Base-by-base conservation (phyloP, 176 grass and related monocot genomes). In the Zoysia pacifica region DNA sequence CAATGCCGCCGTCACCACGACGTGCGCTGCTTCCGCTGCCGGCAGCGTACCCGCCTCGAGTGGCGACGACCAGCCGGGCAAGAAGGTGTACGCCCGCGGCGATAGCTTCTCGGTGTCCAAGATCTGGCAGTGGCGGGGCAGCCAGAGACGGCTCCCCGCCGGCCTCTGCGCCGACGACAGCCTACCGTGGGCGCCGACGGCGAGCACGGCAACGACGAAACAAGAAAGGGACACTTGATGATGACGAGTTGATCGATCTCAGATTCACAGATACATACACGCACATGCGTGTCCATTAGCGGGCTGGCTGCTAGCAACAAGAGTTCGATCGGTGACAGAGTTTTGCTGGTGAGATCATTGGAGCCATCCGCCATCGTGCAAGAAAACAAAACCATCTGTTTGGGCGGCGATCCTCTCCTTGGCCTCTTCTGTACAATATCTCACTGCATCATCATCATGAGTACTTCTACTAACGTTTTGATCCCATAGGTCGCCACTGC, bases 71-170 rank as follows among this genome's bases (percentile, higher is more conserved):
- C 71, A 83, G 50, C 85, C 83, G 13, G 78, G 90, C 19, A 97
- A 90, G 65, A 91, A 83, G 78, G 63, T 91, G 42, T 88, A 84
- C 60, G 84, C 84, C 18, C 91, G 88, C 84, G 87, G 92, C 44
- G 94, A 97, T 76, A 97, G 94, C 89, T 94, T 97, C 80, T 97
- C 94, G 5, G 83, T 97, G 62, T 94, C 94, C 49, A 97, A 97
- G 89, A 94, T 97, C 73, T 97, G 94, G 94, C 94, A 97, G 54
- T 92, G 94, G 94, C 70, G 85, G 38, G 62, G 87, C 80, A 83
- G 93, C 75, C 87, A 87, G 77, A 82, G 75, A 60, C 63, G 78
- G 65, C 80, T 97, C 65, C 85, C 91, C 0, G 71, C 85, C 0
- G 63, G 55, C 35, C 74, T 89, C 63, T 80, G 69, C 41, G 7